phyloP scores from a whole-genome alignment of 352 stramenopile genomes.

The Phytopythium kandeliae region DNA sequence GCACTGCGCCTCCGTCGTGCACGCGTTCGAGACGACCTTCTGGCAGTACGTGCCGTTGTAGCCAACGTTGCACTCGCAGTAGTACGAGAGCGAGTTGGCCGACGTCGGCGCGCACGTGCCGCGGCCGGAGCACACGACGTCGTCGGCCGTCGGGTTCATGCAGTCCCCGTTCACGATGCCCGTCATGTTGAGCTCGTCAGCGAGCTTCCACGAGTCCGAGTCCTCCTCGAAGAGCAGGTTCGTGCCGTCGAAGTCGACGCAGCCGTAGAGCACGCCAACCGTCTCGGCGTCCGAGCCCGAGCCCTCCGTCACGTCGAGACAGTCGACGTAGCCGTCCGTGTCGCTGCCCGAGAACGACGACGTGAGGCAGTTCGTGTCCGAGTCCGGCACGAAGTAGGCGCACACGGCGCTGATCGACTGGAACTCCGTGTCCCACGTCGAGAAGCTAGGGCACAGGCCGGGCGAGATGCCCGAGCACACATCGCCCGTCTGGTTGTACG shows the following conservation, averaged over 20 bases:
- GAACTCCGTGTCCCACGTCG: slow-evolving; percentile 54
- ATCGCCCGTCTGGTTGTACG: slow-evolving; percentile 22
- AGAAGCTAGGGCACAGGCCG: slow-evolving; percentile 70
- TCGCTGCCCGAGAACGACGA: slow-evolving; percentile 16
- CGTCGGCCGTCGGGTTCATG: slow-evolving; percentile 45
- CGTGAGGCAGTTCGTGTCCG: slow-evolving; percentile 25
- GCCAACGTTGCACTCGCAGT: slow-evolving; percentile 65
- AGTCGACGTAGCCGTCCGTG: slow-evolving; percentile 25
- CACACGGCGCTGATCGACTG: slow-evolving; percentile 69
- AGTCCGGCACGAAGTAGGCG: slow-evolving; percentile 53
- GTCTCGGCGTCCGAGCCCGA: slow-evolving; percentile 17
- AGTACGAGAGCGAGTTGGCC: slow-evolving; percentile 43
- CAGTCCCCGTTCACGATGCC: slow-evolving; percentile 44
- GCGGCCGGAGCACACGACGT: slow-evolving; percentile 57
- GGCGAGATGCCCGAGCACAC: slow-evolving; percentile 54
- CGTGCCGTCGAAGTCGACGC: slow-evolving; percentile 63
- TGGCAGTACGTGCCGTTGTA: slow-evolving; percentile 78
- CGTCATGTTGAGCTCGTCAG: slow-evolving; percentile 28
- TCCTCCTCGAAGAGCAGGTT: slow-evolving; percentile 49
- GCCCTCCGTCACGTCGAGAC: slow-evolving; percentile 34
- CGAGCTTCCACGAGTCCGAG: slow-evolving; percentile 35
- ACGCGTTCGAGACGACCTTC: slow-evolving; percentile 69
- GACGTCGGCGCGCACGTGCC: slow-evolving; percentile 52
- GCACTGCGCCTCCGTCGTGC: slow-evolving; percentile 57
- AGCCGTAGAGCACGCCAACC: slow-evolving; percentile 68